Conservation (phyloP, 2,329 filamentous ascomycete species). For the Tolypocladium sp. region DNA sequence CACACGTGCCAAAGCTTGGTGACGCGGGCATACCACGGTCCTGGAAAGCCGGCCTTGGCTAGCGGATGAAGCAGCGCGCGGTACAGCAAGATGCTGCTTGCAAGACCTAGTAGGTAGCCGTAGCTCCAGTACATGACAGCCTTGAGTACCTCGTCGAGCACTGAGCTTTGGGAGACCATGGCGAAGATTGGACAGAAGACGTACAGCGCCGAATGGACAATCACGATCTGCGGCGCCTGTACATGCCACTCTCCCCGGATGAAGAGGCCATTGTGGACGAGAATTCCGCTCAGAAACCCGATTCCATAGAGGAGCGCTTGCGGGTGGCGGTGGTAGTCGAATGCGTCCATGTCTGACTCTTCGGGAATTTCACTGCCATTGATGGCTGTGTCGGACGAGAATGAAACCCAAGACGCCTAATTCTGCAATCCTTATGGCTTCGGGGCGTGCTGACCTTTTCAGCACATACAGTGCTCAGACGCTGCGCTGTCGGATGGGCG, state of each 20-base stretch:
- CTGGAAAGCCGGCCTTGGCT: slow-evolving; percentile 20
- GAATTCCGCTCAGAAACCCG: neutral
- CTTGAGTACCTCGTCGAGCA: neutral
- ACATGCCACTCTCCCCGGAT: neutral
- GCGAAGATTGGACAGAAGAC: neutral
- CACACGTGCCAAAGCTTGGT: slow-evolving; percentile 27
- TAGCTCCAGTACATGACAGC: neutral
- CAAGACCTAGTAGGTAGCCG: slow-evolving; percentile 12
- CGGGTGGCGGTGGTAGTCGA: neutral
- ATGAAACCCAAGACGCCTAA: neutral
- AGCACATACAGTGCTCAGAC: neutral
- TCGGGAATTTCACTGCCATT: neutral
- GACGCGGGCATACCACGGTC: slow-evolving; percentile 23
- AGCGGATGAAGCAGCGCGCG: slow-evolving; percentile 29
- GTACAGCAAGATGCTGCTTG: slow-evolving; percentile 23
- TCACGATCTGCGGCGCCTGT: neutral
- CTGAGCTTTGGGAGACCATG: neutral
- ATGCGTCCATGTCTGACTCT: neutral
- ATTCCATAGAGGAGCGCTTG: neutral
- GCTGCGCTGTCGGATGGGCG: neutral
- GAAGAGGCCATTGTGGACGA: neutral
- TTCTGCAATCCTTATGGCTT: neutral
- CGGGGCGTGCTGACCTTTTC: neutral
- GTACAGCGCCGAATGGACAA: neutral
- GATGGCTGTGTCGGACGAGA: neutral